phyloP scores from a whole-genome alignment of 2,329 filamentous ascomycete genomes.

The Whalleya microplaca region DNA sequence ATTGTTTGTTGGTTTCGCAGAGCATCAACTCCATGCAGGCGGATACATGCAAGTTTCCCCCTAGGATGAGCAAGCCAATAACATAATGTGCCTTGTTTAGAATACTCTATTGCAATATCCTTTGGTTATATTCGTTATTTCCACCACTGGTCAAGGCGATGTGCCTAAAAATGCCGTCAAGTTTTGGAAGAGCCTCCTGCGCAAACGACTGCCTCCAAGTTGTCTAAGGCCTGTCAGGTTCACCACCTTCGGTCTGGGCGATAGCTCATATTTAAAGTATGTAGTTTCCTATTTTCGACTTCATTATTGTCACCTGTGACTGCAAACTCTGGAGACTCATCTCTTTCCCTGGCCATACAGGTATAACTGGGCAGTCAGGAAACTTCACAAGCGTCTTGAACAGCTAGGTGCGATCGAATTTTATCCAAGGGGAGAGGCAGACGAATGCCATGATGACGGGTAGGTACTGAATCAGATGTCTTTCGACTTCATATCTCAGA shows the following conservation, averaged over 20 bases:
- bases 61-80: conserved; percentile 4
- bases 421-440: conserved; percentile 80
- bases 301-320: conserved; percentile 4
- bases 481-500: not conserved
- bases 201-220: conserved; percentile 73
- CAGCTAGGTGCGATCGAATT: conserved; percentile 82
- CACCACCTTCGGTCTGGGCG: conserved; percentile 87
- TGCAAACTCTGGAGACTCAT: conserved; percentile 10
- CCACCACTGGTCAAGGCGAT: conserved; percentile 94
- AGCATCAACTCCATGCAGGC: not conserved
- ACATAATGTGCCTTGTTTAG: conserved; percentile 39
- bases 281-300: conserved; percentile 26
- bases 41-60: not conserved
- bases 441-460: conserved; percentile 93
- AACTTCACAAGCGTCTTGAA: conserved; percentile 80
- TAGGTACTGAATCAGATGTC: conserved; percentile 18
- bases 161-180: conserved; percentile 79
- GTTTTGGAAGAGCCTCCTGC: conserved; percentile 85
- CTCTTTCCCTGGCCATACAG: conserved; percentile 45
- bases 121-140: conserved; percentile 78
- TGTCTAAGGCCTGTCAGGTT: conserved; percentile 74
- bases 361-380: conserved; percentile 91
- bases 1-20: not conserved
- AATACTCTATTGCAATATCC: conserved; percentile 53
- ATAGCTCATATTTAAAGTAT: conserved; percentile 91